A percentile compares a stretch with the other conserved stretches of the same genome.
Evolutionary conservation across 768 basidiomycete species (phyloP).

Genomic region (Lactarius quietus): DNA sequence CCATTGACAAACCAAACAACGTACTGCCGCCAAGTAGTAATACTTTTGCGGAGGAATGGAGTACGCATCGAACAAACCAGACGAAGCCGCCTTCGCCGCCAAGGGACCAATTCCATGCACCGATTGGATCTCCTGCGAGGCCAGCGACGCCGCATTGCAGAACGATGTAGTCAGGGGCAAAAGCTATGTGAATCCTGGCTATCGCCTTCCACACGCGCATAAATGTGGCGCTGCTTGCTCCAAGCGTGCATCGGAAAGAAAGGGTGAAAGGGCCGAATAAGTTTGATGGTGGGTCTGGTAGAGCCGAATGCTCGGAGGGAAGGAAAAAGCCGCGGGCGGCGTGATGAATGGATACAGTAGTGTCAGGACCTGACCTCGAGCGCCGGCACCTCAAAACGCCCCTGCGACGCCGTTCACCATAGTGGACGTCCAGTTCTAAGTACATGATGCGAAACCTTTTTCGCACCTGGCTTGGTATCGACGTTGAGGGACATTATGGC

Average conservation of each 20-base stretch:
- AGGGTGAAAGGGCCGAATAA: constrained; percentile 62
- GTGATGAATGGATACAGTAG: constrained; percentile 87
- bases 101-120: constrained; percentile 68
- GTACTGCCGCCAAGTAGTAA: constrained; percentile 75
- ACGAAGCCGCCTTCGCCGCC: constrained; percentile 55
- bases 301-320: constrained; percentile 44
- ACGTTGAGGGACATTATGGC: constrained; percentile 4
- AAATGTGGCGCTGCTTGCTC: constrained; percentile 64
- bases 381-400: constrained; percentile 50
- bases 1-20: constrained; percentile 22
- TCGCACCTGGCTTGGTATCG: not conserved
- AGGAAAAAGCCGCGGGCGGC: constrained; percentile 84
- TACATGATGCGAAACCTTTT: constrained; percentile 73
- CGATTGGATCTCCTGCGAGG: constrained; percentile 79
- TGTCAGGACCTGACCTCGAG: constrained; percentile 43
- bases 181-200: constrained; percentile 55
- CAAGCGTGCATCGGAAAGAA: constrained; percentile 74
- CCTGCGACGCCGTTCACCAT: constrained; percentile 84
- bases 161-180: constrained; percentile 72
- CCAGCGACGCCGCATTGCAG: constrained; percentile 88
- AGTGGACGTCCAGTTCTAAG: constrained; percentile 90
- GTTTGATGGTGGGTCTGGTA: constrained; percentile 40
- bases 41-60: constrained; percentile 55
- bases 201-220: constrained; percentile 59
- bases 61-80: constrained; percentile 56